Evolutionary conservation across 2,329 filamentous ascomycete genomes (phyloP).

Genomic region (Ceratocystiopsis brevicomis): DNA sequence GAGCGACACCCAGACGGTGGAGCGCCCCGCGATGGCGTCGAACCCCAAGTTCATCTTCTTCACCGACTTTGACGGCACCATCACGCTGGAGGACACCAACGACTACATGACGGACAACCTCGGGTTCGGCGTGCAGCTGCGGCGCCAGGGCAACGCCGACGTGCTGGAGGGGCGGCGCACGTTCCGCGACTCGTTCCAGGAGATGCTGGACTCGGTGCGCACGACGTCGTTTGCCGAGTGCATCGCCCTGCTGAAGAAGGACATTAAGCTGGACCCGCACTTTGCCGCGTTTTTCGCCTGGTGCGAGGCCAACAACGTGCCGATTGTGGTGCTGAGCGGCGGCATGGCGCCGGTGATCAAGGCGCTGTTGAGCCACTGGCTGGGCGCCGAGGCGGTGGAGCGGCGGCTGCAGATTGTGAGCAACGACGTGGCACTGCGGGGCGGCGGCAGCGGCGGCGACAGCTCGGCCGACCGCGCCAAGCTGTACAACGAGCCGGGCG

Average conservation of each 20-base stretch:
- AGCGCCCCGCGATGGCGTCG: conserved; percentile 39
- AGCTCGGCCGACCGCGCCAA: too few species aligned
- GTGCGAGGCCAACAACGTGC: conserved; percentile 64
- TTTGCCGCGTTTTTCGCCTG: conserved; percentile 81
- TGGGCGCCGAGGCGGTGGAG: conserved; percentile 50
- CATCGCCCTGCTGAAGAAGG: conserved; percentile 55
- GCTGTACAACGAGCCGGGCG: conserved; percentile 53
- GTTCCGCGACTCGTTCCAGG: conserved; percentile 73
- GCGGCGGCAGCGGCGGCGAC: conserved; percentile 30
- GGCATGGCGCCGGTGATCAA: conserved; percentile 89
- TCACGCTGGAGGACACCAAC: conserved; percentile 54
- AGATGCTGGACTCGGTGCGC: conserved; percentile 74
- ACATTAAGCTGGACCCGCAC: conserved; percentile 74
- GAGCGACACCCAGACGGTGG: conserved; percentile 1
- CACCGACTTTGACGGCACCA: conserved; percentile 95
- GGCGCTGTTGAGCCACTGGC: conserved; percentile 57
- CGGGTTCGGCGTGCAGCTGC: conserved; percentile 57
- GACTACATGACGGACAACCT: conserved; percentile 74
- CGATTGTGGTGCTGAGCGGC: conserved; percentile 76
- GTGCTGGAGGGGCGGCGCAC: conserved; percentile 51
- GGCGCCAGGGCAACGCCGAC: conserved; percentile 54
- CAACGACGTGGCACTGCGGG: conserved; percentile 51
- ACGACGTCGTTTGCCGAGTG: conserved; percentile 64
- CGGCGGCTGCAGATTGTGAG: conserved; percentile 74
- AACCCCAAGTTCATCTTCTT: conserved; percentile 92